phyloP scores from a whole-genome alignment of 352 stramenopile genomes.

The Globisporangium orthogonon region DNA sequence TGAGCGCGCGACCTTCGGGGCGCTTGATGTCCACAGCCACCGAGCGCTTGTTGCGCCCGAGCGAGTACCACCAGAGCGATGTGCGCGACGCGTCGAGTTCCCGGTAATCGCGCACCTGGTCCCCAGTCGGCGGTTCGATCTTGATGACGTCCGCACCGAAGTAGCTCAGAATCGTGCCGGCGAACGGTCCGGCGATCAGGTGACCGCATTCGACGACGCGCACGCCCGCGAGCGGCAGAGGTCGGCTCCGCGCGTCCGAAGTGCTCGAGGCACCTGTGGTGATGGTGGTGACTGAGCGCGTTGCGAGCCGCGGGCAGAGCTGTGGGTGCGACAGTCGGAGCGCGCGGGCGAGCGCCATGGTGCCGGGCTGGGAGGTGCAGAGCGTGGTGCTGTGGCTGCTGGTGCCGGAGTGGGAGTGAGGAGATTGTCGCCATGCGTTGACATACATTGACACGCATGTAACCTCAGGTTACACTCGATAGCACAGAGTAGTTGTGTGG shows the following conservation, averaged over 20 bases:
- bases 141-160: conserved; percentile 90
- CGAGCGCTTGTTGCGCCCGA: conserved; percentile 85
- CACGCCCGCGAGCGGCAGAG: conserved; percentile 57
- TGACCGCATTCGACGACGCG: conserved; percentile 78
- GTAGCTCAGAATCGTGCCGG: conserved; percentile 81
- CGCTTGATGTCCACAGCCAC: conserved; percentile 81
- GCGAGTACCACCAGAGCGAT: conserved; percentile 87
- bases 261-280: not conserved
- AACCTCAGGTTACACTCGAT: no score
- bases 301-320: no score
- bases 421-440: no score
- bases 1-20: conserved; percentile 45
- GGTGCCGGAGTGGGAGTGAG: no score
- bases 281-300: conserved; percentile 13
- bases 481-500: not conserved
- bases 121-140: conserved; percentile 78
- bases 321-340: no score
- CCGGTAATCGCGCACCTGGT: conserved; percentile 79
- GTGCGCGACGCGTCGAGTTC: conserved; percentile 66
- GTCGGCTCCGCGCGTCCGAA: not conserved
- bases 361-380: no score
- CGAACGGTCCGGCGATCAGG: conserved; percentile 76
- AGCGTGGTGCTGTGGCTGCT: no score
- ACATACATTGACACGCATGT: no score
- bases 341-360: no score